Conservation (phyloP, 768 basidiomycete genomes). For the Suillus americanus region DNA sequence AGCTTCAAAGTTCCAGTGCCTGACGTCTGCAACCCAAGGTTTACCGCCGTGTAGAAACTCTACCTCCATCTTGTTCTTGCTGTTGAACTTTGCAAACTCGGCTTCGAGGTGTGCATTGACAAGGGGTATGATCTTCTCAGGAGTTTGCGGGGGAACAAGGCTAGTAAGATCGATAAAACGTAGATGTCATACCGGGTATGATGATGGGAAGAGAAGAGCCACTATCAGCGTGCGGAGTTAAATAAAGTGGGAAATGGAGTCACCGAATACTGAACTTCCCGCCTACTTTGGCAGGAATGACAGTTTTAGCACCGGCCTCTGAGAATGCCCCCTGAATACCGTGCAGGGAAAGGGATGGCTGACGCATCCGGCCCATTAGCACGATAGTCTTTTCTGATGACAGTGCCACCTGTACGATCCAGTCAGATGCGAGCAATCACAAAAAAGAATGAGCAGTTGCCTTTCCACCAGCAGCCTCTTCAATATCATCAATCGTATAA, state of each 20-base stretch:
- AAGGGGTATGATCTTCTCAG: conserved; percentile 67
- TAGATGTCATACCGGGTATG: neutral
- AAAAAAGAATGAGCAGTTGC: conserved; percentile 5
- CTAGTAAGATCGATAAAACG: conserved; percentile 29
- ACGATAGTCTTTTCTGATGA: conserved; percentile 74
- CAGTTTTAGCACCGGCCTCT: conserved; percentile 81
- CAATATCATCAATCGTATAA: conserved; percentile 70
- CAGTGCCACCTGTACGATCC: conserved; percentile 51
- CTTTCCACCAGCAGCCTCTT: conserved; percentile 70
- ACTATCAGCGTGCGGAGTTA: neutral
- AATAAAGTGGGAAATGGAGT: conserved; percentile 18
- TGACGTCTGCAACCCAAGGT: conserved; percentile 83
- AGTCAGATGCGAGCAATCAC: neutral
- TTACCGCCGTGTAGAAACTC: conserved; percentile 80
- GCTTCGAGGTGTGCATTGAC: conserved; percentile 67
- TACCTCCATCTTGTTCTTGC: conserved; percentile 76
- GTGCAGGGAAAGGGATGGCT: conserved; percentile 86
- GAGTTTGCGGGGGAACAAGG: conserved; percentile 85
- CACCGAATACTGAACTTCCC: conserved; percentile 96
- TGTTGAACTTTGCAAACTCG: conserved; percentile 83
- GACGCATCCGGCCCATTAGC: conserved; percentile 93
- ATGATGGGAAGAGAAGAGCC: neutral
- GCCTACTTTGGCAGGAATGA: conserved; percentile 85
- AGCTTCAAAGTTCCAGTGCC: conserved; percentile 93
- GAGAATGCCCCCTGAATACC: conserved; percentile 96